Evolutionary conservation across 352 stramenopile genomes (phyloP).

Genomic region (Phytopythium litorale): DNA sequence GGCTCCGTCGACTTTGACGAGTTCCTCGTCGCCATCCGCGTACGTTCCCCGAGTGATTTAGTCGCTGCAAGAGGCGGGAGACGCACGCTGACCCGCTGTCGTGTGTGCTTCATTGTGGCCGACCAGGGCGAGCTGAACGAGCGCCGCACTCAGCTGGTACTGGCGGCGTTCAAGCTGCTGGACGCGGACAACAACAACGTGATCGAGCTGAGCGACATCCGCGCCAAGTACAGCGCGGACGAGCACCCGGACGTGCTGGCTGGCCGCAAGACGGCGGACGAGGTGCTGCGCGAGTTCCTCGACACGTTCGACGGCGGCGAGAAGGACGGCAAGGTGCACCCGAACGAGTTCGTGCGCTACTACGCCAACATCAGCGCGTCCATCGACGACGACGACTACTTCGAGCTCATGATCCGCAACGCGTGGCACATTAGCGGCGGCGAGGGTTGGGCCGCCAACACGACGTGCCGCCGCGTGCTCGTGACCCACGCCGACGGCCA

Average conservation of each 20-base stretch:
- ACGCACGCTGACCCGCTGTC: not conserved
- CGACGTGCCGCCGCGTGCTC: conserved; percentile 83
- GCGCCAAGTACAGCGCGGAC: conserved; percentile 71
- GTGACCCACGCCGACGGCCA: conserved; percentile 79
- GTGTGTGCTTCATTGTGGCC: not conserved
- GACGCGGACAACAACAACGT: conserved; percentile 70
- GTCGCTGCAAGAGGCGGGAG: not conserved
- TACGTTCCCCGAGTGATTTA: conserved; percentile 2
- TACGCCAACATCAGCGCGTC: conserved; percentile 88
- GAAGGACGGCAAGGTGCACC: conserved; percentile 84
- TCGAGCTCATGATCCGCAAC: conserved; percentile 92
- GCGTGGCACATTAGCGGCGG: conserved; percentile 84
- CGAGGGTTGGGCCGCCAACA: conserved; percentile 80
- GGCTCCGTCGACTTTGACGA: conserved; percentile 83
- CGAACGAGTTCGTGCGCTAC: conserved; percentile 87
- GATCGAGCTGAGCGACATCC: conserved; percentile 76
- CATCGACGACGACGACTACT: conserved; percentile 92
- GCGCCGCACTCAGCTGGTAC: conserved; percentile 66
- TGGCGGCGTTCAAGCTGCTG: conserved; percentile 72
- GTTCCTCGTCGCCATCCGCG: conserved; percentile 72
- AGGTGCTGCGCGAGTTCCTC: conserved; percentile 81
- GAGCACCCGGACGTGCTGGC: conserved; percentile 84
- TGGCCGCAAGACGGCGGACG: conserved; percentile 60
- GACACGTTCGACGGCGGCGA: conserved; percentile 87
- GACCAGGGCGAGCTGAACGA: conserved; percentile 60